These are phyloP conservation scores for Telfairia occidentalis DNA, from an alignment of 331 rosid species.

Conservation along the genomic window DNA sequence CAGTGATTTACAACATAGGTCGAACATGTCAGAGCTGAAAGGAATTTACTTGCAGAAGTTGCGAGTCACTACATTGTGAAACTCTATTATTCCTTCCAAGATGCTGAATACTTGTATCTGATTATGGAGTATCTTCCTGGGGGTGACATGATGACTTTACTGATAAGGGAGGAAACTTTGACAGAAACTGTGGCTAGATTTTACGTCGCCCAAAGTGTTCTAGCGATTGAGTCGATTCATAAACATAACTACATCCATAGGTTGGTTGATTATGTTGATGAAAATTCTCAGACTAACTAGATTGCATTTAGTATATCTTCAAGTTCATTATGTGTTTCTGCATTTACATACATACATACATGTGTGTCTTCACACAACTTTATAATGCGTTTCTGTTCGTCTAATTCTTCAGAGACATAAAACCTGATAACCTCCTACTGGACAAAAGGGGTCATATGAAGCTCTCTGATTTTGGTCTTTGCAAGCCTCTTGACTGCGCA, in stretches of 20 bases:
- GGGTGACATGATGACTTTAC: constrained; percentile 45
- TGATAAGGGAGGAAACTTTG: constrained; percentile 42
- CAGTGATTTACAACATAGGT: constrained; percentile 33
- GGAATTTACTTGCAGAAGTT: constrained; percentile 43
- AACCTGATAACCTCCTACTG: constrained; percentile 92
- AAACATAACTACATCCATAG: constrained; percentile 41
- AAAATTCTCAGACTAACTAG: neutral
- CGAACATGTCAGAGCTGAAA: constrained; percentile 73
- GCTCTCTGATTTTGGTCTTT: constrained; percentile 96
- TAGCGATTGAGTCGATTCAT: constrained; percentile 41
- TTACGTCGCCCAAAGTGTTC: constrained; percentile 39
- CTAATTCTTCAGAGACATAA: constrained; percentile 61
- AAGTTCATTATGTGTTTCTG: neutral
- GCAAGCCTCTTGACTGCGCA: constrained; percentile 93
- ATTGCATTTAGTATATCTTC: neutral
- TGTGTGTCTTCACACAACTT: constrained; percentile 6
- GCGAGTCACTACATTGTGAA: constrained; percentile 41
- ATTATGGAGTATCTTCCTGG: constrained; percentile 48
- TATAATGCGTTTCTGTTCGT: neutral
- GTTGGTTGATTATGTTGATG: constrained; percentile 22
- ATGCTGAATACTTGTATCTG: constrained; percentile 35
- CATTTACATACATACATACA: neutral
- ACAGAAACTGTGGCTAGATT: constrained; percentile 40
- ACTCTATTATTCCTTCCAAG: constrained; percentile 44
- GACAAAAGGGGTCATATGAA: constrained; percentile 83